Percentiles rank a stretch among this genome's conserved stretches.
Evolutionary conservation across 306 rosid genomes (phyloP).

Genomic region (Cicer yamashitae): DNA sequence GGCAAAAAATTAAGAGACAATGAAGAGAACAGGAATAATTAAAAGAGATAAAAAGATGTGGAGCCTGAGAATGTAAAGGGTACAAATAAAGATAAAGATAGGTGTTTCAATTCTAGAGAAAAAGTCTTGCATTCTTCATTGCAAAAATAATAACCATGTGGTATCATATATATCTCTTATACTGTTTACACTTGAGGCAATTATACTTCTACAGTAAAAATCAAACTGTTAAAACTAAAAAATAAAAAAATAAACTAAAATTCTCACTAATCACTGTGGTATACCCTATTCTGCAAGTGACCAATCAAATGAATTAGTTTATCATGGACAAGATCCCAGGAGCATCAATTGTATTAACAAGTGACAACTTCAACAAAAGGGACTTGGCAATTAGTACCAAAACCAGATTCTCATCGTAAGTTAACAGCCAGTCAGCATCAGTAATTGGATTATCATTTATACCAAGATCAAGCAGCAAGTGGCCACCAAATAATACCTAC

Average conservation of each 20-base stretch:
- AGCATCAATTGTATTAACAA: background rate
- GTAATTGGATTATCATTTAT: background rate
- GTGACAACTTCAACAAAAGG: background rate
- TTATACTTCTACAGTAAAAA: background rate
- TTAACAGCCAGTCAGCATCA: background rate
- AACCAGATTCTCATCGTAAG: background rate
- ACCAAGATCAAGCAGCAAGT: background rate
- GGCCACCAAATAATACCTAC: background rate
- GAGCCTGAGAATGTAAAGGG: too few relatives aligned
- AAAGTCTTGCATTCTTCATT: background rate
- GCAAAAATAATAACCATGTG: background rate
- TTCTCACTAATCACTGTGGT: background rate
- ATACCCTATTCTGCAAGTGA: background rate
- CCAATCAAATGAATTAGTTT: background rate
- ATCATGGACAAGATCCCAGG: background rate
- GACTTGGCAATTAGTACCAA: background rate
- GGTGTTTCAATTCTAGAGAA: background rate
- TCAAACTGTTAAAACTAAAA: too few relatives aligned
- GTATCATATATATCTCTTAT: background rate
- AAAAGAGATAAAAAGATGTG: too few relatives aligned
- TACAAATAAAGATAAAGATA: too few relatives aligned
- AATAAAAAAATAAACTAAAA: background rate
- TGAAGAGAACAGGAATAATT: too few relatives aligned
- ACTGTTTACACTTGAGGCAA: slow-evolving; percentile 7
- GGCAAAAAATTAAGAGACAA: too few relatives aligned